phyloP scores from a whole-genome alignment of 2,329 filamentous ascomycete genomes.

The Botrytis squamosa region DNA sequence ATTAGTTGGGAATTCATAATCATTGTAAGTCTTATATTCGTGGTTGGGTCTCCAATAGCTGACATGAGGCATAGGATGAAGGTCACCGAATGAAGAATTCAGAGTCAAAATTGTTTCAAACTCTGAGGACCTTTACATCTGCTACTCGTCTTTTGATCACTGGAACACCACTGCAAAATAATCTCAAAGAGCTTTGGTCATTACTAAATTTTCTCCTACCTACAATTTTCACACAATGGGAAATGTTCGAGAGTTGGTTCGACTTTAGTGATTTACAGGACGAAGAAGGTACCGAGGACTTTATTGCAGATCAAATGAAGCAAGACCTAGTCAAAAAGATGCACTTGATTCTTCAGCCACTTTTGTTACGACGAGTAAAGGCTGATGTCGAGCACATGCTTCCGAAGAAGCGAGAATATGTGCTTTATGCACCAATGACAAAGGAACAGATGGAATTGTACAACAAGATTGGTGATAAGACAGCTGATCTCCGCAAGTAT shows the following conservation, averaged over 20 bases:
- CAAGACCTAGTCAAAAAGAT: constrained; percentile 81
- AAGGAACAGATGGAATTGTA: constrained; percentile 90
- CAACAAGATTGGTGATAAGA: constrained; percentile 58
- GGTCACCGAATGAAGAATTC: constrained; percentile 97
- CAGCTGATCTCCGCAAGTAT: constrained; percentile 66
- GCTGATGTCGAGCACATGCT: constrained; percentile 86
- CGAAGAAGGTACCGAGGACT: constrained; percentile 72
- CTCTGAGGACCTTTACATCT: constrained; percentile 83
- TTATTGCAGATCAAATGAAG: constrained; percentile 75
- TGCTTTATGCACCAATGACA: constrained; percentile 90
- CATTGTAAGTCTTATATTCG: constrained; percentile 56
- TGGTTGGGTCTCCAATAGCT: neutral
- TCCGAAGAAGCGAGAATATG: constrained; percentile 96
- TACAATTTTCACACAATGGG: constrained; percentile 88
- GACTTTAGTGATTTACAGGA: constrained; percentile 93
- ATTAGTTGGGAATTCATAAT: constrained; percentile 98
- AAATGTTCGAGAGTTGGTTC: constrained; percentile 94
- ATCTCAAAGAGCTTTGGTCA: constrained; percentile 92
- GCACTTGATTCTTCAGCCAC: constrained; percentile 87
- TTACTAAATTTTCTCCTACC: constrained; percentile 90
- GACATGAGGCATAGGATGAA: constrained; percentile 63
- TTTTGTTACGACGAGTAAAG: constrained; percentile 85
- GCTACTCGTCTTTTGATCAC: constrained; percentile 91
- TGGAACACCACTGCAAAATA: constrained; percentile 93
- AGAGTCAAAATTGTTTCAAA: constrained; percentile 86